Evolutionary conservation across 257 asterid genomes (phyloP), one percentile per base, ranked within the genome.

Genomic region (Cordia subcordata): DNA sequence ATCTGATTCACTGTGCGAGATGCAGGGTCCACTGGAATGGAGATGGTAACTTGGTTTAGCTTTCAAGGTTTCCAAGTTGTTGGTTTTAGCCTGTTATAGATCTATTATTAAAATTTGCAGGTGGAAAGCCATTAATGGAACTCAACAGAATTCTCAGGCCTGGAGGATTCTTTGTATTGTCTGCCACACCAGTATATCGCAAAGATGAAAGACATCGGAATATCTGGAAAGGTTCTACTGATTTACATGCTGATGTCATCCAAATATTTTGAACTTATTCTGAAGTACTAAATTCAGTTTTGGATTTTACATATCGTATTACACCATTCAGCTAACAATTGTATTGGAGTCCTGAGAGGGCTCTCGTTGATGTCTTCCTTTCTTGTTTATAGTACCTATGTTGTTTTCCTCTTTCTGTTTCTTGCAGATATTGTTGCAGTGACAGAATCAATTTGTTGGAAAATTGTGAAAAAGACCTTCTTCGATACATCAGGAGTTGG

Each of bases 21-120:
- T 93, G 97, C 78, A 75, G 97, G 60, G 99, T 93, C 70, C 96
- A 89, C 74, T 93, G 99, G 99, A 84, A 89, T 57, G 96, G 82
- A 8, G 87, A 86, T 65, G 99, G 99, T 93, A 80, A 55, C 47
- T 11, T 47, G 10, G 63, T 67, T 66, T 64, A 39, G 60, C 68
- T 62, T 68, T 63, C 19, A 55, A 33, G 51, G 20, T 47, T 37
- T 65, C 10, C 8, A 15, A 5, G 38, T 62, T 57, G 22, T 17
- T 57, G 55, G 53, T 49, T 53, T n/a, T 39, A 32, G 39, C 80
- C 52, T 8, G 38, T 49, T 17, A 40, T 21, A 33, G 42, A 40
- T 22, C 45, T 57, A 52, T 65, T 15, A 61, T 64, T 70, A 69
- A 61, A 51, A 51, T 53, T 53, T 80, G 72, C 87, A 93, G 96